phyloP scores from a whole-genome alignment of 805 yeast genomes.

The Ogataea angusta region DNA sequence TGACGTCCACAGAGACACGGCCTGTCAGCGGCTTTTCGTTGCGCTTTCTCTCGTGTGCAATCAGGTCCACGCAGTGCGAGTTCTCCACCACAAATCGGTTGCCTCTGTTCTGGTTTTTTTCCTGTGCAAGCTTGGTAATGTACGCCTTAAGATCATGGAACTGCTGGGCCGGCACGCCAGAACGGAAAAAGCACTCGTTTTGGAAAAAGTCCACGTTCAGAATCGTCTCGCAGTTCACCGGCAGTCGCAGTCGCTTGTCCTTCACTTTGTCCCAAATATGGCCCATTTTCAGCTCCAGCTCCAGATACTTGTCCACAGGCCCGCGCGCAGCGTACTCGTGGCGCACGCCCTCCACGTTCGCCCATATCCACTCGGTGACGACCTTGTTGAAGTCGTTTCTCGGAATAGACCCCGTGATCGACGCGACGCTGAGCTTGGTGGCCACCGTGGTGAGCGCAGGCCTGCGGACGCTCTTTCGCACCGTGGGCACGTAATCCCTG shows the following conservation, averaged over 20 bases:
- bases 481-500: constrained; percentile 57
- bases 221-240: constrained; percentile 67
- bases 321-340: constrained; percentile 37
- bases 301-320: constrained; percentile 51
- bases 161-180: constrained; percentile 63
- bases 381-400: constrained; percentile 78
- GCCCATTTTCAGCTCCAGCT: constrained; percentile 75
- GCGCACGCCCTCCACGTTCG: constrained; percentile 65
- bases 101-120: constrained; percentile 14
- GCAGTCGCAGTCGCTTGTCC: constrained; percentile 61
- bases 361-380: constrained; percentile 86
- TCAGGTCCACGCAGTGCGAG: constrained; percentile 59
- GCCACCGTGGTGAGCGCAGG: constrained; percentile 14
- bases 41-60: constrained; percentile 59
- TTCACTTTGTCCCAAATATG: constrained; percentile 59
- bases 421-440: constrained; percentile 32
- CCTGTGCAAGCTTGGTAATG: constrained; percentile 49
- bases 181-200: constrained; percentile 54
- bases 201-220: constrained; percentile 47
- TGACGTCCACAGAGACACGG: constrained; percentile 64
- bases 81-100: constrained; percentile 58
- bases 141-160: constrained; percentile 55
- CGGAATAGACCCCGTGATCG: constrained; percentile 73
- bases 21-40: constrained; percentile 63
- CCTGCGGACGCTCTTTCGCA: constrained; percentile 9